Conservation (phyloP, 768 basidiomycete species). For the Leccinum variicolor region DNA sequence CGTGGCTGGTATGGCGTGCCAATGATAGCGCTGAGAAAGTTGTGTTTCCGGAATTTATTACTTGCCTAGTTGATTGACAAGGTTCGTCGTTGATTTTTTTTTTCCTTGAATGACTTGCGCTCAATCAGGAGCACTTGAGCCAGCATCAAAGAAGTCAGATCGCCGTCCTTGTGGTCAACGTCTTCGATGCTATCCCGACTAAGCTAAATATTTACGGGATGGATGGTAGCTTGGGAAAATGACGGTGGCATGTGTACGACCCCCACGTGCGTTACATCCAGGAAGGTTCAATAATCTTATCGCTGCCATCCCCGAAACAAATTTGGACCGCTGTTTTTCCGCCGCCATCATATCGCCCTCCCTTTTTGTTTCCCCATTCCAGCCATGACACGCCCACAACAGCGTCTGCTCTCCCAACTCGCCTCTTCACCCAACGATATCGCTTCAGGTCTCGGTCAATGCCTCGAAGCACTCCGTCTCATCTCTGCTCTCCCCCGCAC, state of each 20-base stretch:
- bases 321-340: neutral
- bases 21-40: neutral
- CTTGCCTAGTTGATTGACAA: neutral
- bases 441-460: conserved; percentile 31
- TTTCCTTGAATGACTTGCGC: neutral
- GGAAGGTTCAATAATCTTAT: neutral
- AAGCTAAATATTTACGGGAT: neutral
- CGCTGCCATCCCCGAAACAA: neutral
- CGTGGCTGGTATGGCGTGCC: too few relatives aligned
- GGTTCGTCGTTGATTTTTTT: neutral
- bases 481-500: conserved; percentile 27
- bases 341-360: neutral
- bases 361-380: neutral
- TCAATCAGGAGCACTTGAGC: neutral
- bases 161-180: neutral
- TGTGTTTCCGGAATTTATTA: neutral
- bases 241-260: neutral
- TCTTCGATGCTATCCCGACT: neutral
- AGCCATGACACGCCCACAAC: conserved; percentile 25
- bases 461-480: conserved; percentile 32
- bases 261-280: neutral
- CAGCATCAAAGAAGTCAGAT: neutral
- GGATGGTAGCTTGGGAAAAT: neutral
- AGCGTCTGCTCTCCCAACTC: conserved; percentile 30
- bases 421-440: conserved; percentile 32